Percentiles rank a stretch among this genome's conserved stretches.
These are phyloP conservation scores for Berkeleyomyces rouxiae DNA, from an alignment of 2,329 filamentous ascomycete genomes.

Conservation along the genomic window DNA sequence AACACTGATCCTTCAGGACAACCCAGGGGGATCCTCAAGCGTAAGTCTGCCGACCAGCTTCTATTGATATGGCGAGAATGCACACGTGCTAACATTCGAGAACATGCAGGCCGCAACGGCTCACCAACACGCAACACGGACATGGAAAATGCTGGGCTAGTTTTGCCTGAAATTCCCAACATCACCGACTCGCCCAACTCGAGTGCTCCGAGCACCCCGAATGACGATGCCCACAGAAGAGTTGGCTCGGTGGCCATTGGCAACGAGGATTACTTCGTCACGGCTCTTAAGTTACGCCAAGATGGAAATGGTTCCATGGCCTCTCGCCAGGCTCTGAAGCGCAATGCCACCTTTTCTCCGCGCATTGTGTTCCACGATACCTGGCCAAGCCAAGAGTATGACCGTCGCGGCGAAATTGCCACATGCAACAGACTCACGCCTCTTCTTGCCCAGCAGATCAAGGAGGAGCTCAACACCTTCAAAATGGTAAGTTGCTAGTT, in stretches of 20 bases:
- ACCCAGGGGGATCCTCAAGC: constrained; percentile 90
- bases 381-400: constrained; percentile 90
- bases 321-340: constrained; percentile 48
- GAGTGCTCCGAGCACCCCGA: constrained; percentile 75
- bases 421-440: constrained; percentile 96
- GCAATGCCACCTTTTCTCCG: constrained; percentile 66
- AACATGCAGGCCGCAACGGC: constrained; percentile 2
- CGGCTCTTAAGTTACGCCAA: constrained; percentile 52
- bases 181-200: constrained; percentile 66
- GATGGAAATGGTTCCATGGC: constrained; percentile 72
- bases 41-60: constrained; percentile 28
- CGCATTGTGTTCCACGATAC: constrained; percentile 91
- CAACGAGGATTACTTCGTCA: constrained; percentile 81
- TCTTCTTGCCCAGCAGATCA: constrained; percentile 96
- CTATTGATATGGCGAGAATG: constrained; percentile 18
- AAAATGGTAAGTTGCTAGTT: constrained; percentile 64
- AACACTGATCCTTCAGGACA: constrained; percentile 34
- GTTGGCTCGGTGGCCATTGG: constrained; percentile 56
- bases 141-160: neutral
- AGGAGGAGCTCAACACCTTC: constrained; percentile 97
- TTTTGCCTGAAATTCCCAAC: constrained; percentile 43
- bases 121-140: constrained; percentile 7
- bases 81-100: neutral
- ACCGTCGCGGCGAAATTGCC: constrained; percentile 85
- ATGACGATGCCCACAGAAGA: constrained; percentile 56